Base-by-base conservation (phyloP, 164 flowering plant species). In the Piper betle region DNA sequence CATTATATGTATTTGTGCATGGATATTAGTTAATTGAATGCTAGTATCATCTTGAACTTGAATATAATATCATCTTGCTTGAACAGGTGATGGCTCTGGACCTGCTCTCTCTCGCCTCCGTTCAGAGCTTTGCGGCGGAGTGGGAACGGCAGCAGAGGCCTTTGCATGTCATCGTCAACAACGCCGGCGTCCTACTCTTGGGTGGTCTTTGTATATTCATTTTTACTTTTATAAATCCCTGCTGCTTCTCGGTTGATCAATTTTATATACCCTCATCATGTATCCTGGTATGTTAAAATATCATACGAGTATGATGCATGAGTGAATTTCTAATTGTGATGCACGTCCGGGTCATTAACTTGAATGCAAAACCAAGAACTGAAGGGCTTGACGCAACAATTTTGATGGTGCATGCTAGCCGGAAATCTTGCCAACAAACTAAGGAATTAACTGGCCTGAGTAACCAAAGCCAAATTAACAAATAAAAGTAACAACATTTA, bases 31-130 rank as follows among this genome's bases (percentile, higher is more conserved):
- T 25, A 25, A 25, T 25, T 25, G 33, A 25, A 25, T 25, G 33
- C 33, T 25, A 25, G 33, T 25, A 25, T 25, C 33, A 25, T 25
- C 33, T 25, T 25, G 33, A 25, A 25, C 33, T 25, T 25, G 33
- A 25, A 25, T 25, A 25, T 25, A 25, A 25, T 25, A 25, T 25
- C 33, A 25, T 25, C 33, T 25, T 25, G 33, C n/a, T 20, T 6
- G 19, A 20, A 54, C 61, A 75, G 71, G 73, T 75, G 19, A 74
- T 77, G 74, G 72, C 62, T 61, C 57, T 77, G 66, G 65, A 77
- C 68, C 74, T 77, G 16, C 68, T 74, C 46, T 70, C 74, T 18
- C 62, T 74, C 6, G 63, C 64, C 39, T 72, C 80, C 7, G 78
- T 77, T 16, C 65, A 59, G 12, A 59, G 50, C 37, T 77, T 77